Conservation (phyloP, 768 basidiomycete species). For the Phaffia tasmanica region DNA sequence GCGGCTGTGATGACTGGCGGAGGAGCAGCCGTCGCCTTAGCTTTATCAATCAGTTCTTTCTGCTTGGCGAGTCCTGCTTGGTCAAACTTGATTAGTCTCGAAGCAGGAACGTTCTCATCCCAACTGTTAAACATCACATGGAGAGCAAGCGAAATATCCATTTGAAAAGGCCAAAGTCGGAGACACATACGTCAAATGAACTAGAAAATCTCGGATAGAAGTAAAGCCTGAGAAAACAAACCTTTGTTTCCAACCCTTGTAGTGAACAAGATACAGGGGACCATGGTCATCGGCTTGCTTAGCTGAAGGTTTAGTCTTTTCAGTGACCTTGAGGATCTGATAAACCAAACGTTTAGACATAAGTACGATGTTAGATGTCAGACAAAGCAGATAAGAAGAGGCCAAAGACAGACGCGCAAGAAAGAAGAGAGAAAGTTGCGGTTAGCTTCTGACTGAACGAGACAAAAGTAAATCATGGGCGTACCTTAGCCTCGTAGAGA, state of each 20-base stretch:
- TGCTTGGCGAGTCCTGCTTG: conserved; percentile 69
- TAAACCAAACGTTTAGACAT: not conserved
- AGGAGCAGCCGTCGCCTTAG: not conserved
- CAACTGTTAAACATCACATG: conserved; percentile 48
- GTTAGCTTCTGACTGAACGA: not conserved
- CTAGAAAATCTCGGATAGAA: conserved; percentile 10
- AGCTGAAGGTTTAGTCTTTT: conserved; percentile 49
- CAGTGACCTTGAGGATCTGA: conserved; percentile 54
- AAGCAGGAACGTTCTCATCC: conserved; percentile 91
- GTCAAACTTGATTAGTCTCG: conserved; percentile 70
- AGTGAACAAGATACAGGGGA: conserved; percentile 87
- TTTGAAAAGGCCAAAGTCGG: conserved; percentile 20
- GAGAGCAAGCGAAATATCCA: not conserved
- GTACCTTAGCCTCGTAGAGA: conserved; percentile 81
- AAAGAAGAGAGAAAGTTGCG: not conserved
- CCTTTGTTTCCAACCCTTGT: conserved; percentile 84
- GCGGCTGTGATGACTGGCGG: too few species aligned
- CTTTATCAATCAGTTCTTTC: conserved; percentile 48
- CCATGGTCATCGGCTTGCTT: conserved; percentile 47
- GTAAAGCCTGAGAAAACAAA: conserved; percentile 3
- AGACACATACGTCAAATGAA: too few species aligned
- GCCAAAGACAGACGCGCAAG: not conserved
- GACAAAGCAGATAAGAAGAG: not conserved
- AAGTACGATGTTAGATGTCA: not conserved
- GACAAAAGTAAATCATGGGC: not conserved